Evolutionary conservation across 176 grass and related monocot species (phyloP), one percentile per base, ranked within the genome.

Genomic region (Aegilops sharonensis): DNA sequence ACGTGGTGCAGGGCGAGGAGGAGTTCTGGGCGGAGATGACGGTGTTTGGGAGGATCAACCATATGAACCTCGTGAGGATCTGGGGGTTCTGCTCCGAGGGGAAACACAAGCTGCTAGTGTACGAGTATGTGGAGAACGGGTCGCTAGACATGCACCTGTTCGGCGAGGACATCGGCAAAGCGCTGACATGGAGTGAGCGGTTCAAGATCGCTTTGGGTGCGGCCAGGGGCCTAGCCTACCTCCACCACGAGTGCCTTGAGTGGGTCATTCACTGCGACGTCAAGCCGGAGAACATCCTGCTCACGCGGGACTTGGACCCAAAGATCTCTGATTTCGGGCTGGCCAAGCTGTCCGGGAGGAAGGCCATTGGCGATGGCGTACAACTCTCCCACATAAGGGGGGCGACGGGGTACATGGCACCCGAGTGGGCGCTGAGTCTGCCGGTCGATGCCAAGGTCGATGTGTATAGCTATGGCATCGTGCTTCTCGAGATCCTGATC

Each of bases 181-280:
- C 12, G 21, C 80, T 93, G 4, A 23, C 59, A 27, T 92, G 91
- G 91, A 71, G 32, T 7, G n/a, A 87, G 43, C 75, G 87, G 25
- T 87, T 84, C 67, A 89, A 76, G 42, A 87, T 54, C 15, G 50
- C 50, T 5, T 2, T 54, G 15, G 50, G 50, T 4, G 14, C 50
- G 15, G 50, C 50, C 1, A 86, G 71, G 15, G 87, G 91, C 5
- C 52, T 92, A 2, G 84, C 87, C 2, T 92, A 89, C 35, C 91
- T 92, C 57, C 91, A 92, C 42, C 87, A 92, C 0, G 91, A 92
- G 57, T 92, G 87, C 75, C 73, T 92, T 14, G 91, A 92, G 85
- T 92, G 91, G 91, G 40, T 92, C 21, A 59, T 89, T 50, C 7
- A 85, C 15, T 54, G 50, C 50, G 50, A 54, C 50, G 50, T 54